Evolutionary conservation across 2,329 filamentous ascomycete species (phyloP).

Genomic region (Fusarium ramigenum): DNA sequence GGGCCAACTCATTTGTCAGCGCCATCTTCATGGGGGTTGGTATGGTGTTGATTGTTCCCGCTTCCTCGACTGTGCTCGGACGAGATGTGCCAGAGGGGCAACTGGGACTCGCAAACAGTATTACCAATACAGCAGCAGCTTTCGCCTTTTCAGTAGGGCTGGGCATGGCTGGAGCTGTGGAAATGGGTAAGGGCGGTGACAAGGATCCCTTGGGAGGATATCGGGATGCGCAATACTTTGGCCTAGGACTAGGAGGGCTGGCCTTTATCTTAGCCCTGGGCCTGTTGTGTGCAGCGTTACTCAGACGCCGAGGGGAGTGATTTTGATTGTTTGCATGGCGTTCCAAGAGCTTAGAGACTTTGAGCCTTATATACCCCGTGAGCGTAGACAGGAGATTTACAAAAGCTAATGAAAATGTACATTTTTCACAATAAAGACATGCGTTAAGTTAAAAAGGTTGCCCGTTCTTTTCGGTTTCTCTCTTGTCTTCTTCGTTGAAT

Average conservation of each 20-base stretch:
- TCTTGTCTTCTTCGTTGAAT: slow-evolving; percentile 37
- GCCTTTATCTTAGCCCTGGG: slow-evolving; percentile 34
- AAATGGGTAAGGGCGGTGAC: slow-evolving; percentile 17
- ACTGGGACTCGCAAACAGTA: slow-evolving; percentile 34
- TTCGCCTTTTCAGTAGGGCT: slow-evolving; percentile 38
- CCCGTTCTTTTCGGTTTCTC: slow-evolving; percentile 36
- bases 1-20: slow-evolving; percentile 40
- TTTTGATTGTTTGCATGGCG: background rate
- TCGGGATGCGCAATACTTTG: slow-evolving; percentile 40
- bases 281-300: slow-evolving; percentile 24
- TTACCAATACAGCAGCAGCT: slow-evolving; percentile 26
- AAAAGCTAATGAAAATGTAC: background rate
- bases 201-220: slow-evolving; percentile 31
- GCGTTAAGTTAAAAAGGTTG: slow-evolving; percentile 31
- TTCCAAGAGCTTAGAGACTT: background rate
- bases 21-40: slow-evolving; percentile 40
- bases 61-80: slow-evolving; percentile 31
- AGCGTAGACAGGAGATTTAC: background rate
- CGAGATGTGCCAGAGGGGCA: slow-evolving; percentile 37
- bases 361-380: slow-evolving; percentile 29
- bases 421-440: background rate
- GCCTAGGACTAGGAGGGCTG: slow-evolving; percentile 33
- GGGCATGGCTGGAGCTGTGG: slow-evolving; percentile 40
- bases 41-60: slow-evolving; percentile 36
- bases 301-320: slow-evolving; percentile 31